Percentiles rank a stretch among this genome's conserved stretches.
These are phyloP conservation scores for Quercus lobata DNA, from an alignment of 331 rosid species.

Conservation along the genomic window DNA sequence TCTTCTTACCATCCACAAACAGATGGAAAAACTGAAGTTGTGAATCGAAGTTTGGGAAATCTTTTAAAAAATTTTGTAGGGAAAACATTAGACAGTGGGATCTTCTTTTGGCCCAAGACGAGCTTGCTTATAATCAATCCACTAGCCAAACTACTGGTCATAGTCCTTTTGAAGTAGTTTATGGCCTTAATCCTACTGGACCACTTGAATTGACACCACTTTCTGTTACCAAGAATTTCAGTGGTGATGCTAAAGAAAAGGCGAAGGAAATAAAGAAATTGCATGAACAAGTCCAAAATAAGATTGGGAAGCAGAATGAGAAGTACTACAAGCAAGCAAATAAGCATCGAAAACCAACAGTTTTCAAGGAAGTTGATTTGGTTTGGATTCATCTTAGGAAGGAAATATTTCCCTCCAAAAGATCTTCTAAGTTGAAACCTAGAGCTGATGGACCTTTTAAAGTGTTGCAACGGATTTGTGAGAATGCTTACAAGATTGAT, in stretches of 20 bases:
- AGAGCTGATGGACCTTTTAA: not conserved
- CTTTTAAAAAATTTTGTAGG: not conserved
- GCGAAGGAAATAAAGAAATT: not conserved
- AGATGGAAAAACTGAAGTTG: not conserved
- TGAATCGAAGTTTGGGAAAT: not conserved
- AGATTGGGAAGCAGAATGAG: not conserved
- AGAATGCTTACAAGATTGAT: constrained; percentile 1
- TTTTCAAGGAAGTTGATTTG: not conserved
- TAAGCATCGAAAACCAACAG: too few species aligned
- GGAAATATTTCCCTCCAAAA: not conserved
- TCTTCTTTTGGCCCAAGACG: not conserved
- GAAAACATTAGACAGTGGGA: not conserved
- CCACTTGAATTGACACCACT: not conserved
- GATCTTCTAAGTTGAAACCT: not conserved
- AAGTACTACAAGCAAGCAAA: not conserved
- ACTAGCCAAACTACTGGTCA: not conserved
- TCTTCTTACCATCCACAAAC: not conserved
- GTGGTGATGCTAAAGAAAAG: not conserved
- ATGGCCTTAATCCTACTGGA: not conserved
- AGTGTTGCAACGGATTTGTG: not conserved
- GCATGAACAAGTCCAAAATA: not conserved
- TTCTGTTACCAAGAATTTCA: too few species aligned
- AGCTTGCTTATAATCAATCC: not conserved
- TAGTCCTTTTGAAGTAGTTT: not conserved
- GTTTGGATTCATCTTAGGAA: not conserved